Conservation (phyloP, 768 basidiomycete species). For the Cystofilobasidium bisporidii region DNA sequence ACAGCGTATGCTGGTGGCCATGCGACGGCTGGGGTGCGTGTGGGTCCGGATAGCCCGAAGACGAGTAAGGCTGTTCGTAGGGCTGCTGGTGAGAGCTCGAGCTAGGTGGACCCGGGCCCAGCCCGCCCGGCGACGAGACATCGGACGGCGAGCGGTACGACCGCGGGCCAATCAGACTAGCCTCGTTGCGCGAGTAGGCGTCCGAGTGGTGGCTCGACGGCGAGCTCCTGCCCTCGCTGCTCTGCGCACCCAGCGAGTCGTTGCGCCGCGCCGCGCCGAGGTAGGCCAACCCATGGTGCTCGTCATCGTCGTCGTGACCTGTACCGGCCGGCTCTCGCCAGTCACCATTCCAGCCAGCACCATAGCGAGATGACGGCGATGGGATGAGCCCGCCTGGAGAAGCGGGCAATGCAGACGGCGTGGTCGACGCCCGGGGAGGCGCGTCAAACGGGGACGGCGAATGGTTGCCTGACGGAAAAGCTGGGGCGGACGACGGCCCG, state of each 20-base stretch:
- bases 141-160: background rate
- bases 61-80: background rate
- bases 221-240: slow-evolving; percentile 8
- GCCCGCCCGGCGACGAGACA: slow-evolving; percentile 1
- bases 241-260: slow-evolving; percentile 6
- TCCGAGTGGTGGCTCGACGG: slow-evolving; percentile 10
- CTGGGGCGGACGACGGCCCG: slow-evolving; percentile 17
- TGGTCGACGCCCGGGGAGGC: slow-evolving; percentile 19
- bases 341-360: background rate
- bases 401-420: background rate
- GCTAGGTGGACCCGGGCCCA: background rate
- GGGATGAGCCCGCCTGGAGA: background rate
- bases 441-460: slow-evolving; percentile 1
- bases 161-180: background rate
- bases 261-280: slow-evolving; percentile 6
- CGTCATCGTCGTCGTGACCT: slow-evolving; percentile 2
- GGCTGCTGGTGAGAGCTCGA: background rate
- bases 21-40: background rate
- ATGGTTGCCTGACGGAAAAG: background rate
- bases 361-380: background rate
- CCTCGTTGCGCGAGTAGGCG: background rate
- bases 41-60: background rate
- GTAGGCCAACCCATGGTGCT: slow-evolving; percentile 22
- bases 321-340: background rate
- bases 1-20: slow-evolving; percentile 4